phyloP scores from a whole-genome alignment of 2,329 filamentous ascomycete species.

The Alternaria angustiovoidea region DNA sequence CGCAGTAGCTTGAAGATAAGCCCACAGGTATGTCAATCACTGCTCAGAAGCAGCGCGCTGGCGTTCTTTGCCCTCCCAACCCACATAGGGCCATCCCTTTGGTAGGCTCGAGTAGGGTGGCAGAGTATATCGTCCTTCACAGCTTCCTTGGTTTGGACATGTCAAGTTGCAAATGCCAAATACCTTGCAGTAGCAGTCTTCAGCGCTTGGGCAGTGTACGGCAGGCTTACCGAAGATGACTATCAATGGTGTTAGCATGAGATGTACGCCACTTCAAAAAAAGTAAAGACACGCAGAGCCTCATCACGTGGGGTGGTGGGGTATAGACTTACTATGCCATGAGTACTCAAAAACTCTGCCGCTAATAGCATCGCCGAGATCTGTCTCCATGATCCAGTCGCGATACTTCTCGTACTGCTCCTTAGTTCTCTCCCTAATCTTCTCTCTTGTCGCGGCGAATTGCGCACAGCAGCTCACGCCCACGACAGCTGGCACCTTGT shows the following conservation, averaged over 20 bases:
- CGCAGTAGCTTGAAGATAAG: not conserved
- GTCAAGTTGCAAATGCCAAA: conserved; percentile 67
- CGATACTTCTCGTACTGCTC: conserved; percentile 60
- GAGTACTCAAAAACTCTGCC: conserved; percentile 66
- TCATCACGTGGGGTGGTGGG: not conserved
- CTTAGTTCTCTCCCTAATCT: conserved; percentile 56
- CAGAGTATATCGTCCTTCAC: conserved; percentile 66
- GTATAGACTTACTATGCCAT: conserved; percentile 63
- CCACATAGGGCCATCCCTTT: conserved; percentile 67
- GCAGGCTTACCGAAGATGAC: conserved; percentile 50
- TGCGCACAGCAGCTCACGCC: conserved; percentile 64
- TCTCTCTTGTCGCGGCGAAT: conserved; percentile 60
- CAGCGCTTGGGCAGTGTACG: conserved; percentile 68
- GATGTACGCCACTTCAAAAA: not conserved
- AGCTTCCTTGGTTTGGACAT: conserved; percentile 55
- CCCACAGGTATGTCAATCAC: conserved; percentile 12
- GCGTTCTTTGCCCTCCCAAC: conserved; percentile 58
- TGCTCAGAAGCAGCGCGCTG: conserved; percentile 33
- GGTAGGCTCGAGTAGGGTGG: conserved; percentile 67
- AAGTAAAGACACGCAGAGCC: conserved; percentile 4
- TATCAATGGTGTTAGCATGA: conserved; percentile 30
- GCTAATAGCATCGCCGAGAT: conserved; percentile 58
- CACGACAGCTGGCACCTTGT: conserved; percentile 54
- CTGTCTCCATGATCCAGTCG: conserved; percentile 59
- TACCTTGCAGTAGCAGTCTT: conserved; percentile 71